phyloP scores from a whole-genome alignment of 306 rosid genomes.

The Citrullus colocynthis region DNA sequence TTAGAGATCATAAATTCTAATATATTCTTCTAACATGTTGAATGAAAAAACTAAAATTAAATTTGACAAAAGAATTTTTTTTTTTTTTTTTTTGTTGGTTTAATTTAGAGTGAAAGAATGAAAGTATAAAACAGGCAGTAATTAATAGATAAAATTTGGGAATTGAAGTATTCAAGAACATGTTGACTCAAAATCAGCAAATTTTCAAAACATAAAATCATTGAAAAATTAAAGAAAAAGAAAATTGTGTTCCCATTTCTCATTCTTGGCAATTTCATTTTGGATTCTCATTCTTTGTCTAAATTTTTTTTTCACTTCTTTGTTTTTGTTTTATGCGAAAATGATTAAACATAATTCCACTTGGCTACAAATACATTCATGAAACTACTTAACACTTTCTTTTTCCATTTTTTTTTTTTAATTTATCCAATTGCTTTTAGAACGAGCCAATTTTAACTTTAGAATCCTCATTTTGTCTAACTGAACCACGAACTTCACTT shows the following conservation, averaged over 20 bases:
- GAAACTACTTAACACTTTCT: not conserved
- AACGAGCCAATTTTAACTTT: not conserved
- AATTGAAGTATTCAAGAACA: not conserved
- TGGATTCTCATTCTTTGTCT: not conserved
- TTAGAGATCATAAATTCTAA: too few relatives aligned
- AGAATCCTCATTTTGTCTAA: too few relatives aligned
- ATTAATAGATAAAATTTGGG: not conserved
- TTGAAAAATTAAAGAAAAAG: not conserved
- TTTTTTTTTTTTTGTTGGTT: too few relatives aligned
- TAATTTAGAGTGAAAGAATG: not conserved
- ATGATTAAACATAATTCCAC: not conserved
- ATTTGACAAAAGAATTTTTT: too few relatives aligned
- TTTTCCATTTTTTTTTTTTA: too few relatives aligned
- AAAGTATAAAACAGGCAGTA: not conserved
- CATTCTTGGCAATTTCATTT: not conserved
- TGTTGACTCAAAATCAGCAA: constrained; percentile 5
- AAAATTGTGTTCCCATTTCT: not conserved
- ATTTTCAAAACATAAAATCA: not conserved
- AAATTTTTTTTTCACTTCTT: not conserved
- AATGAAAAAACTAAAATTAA: too few relatives aligned
- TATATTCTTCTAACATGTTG: too few relatives aligned
- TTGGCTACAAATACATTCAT: not conserved
- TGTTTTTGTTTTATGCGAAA: not conserved
- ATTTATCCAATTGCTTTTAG: too few relatives aligned
- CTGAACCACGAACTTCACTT: too few relatives aligned